These are phyloP conservation scores for Cymbopogon flexuosus DNA, from an alignment of 202 grass and related monocot species.

Conservation along the genomic window DNA sequence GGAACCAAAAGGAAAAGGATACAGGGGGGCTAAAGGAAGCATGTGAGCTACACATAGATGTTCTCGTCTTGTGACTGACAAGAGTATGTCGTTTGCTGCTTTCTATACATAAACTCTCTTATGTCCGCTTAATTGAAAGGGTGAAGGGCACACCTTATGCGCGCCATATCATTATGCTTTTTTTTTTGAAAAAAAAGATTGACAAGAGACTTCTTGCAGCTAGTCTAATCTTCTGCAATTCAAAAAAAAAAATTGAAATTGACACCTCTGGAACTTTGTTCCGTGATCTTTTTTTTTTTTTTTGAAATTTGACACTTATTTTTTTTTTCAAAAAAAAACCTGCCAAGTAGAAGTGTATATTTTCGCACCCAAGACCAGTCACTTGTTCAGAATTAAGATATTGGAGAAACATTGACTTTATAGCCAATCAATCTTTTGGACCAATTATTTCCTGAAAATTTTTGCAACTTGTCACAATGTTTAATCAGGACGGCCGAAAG, in stretches of 20 bases:
- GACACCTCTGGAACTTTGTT: too few relatives aligned
- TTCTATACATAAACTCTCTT: neutral
- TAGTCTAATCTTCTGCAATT: neutral
- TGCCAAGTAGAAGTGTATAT: neutral
- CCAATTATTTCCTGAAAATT: neutral
- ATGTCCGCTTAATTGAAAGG: neutral
- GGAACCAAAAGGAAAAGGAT: constrained; percentile 14
- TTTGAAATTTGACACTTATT: too few relatives aligned
- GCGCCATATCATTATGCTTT: neutral
- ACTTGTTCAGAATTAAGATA: neutral
- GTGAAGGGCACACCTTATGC: neutral
- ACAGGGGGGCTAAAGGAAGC: neutral
- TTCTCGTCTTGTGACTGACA: neutral
- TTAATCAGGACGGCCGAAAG: constrained; percentile 11
- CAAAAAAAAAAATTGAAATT: too few relatives aligned
- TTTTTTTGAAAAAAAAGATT: neutral
- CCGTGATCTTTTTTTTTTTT: too few relatives aligned
- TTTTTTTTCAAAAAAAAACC: too few relatives aligned
- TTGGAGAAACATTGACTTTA: neutral
- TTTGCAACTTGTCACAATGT: neutral
- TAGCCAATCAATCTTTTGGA: neutral
- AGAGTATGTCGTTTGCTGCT: neutral
- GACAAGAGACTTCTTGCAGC: neutral
- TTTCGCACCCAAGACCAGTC: neutral
- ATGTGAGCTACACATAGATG: constrained; percentile 21